Evolutionary conservation across 1,284 basidiomycete species (phyloP).

Genomic region (Sanghuangporus baumii): DNA sequence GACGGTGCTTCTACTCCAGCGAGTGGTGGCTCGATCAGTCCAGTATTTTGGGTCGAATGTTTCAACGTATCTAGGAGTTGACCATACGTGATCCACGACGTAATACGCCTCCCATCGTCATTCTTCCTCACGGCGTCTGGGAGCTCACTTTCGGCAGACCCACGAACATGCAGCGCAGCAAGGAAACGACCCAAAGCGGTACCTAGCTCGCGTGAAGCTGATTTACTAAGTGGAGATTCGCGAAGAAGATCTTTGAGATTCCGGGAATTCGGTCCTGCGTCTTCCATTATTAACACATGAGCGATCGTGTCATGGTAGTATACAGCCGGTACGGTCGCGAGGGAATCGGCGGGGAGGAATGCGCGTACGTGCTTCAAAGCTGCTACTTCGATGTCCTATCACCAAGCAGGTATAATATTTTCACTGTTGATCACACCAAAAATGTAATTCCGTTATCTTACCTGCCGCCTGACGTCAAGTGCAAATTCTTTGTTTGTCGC

Average conservation of each 20-base stretch:
- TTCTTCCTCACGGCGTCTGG: conserved; percentile 36
- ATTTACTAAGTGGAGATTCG: conserved; percentile 26
- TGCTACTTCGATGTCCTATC: conserved; percentile 41
- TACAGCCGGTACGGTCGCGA: conserved; percentile 44
- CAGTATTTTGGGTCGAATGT: conserved; percentile 28
- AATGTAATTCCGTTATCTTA: conserved; percentile 23
- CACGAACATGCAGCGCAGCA: conserved; percentile 40
- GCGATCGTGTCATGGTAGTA: conserved; percentile 42
- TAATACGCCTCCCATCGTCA: conserved; percentile 36
- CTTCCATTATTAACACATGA: conserved; percentile 55
- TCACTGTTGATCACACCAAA: neutral
- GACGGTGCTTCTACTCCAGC: conserved; percentile 30
- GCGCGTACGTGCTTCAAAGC: conserved; percentile 38
- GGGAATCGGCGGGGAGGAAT: conserved; percentile 28
- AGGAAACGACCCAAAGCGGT: conserved; percentile 46
- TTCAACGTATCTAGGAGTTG: conserved; percentile 40
- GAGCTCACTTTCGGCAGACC: conserved; percentile 28
- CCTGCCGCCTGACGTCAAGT: conserved; percentile 49
- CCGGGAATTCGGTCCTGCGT: conserved; percentile 37
- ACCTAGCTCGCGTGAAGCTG: conserved; percentile 41
- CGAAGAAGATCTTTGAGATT: conserved; percentile 47
- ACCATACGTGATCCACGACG: conserved; percentile 42
- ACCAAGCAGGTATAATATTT: neutral
- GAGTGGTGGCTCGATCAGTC: conserved; percentile 37
- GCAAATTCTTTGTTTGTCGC: conserved; percentile 25